Evolutionary conservation across 192 early-diverging fungal genomes (phyloP).

Genomic region (Rhizophagus clarus): DNA sequence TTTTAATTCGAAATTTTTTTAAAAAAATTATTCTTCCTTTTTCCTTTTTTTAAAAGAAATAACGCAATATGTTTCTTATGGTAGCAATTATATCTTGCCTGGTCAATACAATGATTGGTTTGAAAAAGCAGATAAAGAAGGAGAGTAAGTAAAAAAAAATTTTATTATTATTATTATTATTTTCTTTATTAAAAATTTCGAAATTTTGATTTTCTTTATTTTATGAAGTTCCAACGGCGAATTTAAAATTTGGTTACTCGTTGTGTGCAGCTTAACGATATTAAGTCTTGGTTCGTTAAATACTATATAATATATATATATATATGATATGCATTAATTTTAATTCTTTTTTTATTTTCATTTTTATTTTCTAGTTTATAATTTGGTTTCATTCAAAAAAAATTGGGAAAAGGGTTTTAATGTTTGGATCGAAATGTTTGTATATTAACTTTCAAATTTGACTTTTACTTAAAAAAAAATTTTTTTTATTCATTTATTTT

Average conservation of each 20-base stretch:
- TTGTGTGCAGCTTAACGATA: not conserved
- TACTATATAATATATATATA: no score
- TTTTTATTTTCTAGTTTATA: not conserved
- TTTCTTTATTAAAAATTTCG: not conserved
- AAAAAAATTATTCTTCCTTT: not conserved
- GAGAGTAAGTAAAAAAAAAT: not conserved
- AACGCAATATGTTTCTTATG: not conserved
- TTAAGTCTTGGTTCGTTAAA: not conserved
- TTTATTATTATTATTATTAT: no score
- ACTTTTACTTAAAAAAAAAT: not conserved
- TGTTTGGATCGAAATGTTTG: not conserved
- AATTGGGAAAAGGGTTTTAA: not conserved
- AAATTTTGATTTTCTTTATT: not conserved
- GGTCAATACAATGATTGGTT: not conserved
- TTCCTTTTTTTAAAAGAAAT: not conserved
- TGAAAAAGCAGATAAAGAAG: not conserved
- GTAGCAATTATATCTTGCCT: not conserved
- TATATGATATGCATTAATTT: no score
- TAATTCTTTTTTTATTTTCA: not conserved
- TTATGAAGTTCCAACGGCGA: not conserved
- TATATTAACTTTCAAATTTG: not conserved
- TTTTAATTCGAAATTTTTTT: not conserved
- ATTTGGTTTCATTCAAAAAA: not conserved
- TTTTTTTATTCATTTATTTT: not conserved
- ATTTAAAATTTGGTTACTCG: not conserved